Evolutionary conservation across 805 yeast species (phyloP).

Genomic region (Ogataea trehalophila): DNA sequence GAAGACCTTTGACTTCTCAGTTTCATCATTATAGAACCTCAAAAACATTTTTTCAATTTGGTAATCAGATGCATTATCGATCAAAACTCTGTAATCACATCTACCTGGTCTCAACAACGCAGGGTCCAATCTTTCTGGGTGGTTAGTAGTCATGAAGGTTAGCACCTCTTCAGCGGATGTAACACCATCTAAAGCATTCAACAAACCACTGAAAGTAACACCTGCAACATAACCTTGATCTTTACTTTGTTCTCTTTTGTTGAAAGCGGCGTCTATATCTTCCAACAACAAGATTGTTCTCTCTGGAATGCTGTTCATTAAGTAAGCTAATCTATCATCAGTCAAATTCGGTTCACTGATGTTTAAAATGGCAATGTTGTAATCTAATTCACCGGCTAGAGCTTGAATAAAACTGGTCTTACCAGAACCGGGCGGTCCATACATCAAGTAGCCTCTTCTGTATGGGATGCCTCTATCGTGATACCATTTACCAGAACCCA

Average conservation of each 20-base stretch:
- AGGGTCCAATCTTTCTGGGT: conserved; percentile 89
- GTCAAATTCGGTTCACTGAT: conserved; percentile 87
- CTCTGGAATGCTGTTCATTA: conserved; percentile 94
- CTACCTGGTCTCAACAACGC: conserved; percentile 94
- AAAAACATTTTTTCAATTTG: conserved; percentile 83
- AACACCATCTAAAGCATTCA: conserved; percentile 95
- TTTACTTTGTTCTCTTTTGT: conserved; percentile 65
- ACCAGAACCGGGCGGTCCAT: conserved; percentile 98
- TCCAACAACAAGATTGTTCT: conserved; percentile 80
- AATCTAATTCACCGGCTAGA: conserved; percentile 91
- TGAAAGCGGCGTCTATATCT: conserved; percentile 95
- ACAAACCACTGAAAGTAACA: conserved; percentile 89
- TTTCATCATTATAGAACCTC: conserved; percentile 71
- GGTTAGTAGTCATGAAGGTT: conserved; percentile 98
- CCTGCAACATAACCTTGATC: conserved; percentile 82
- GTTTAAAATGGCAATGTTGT: conserved; percentile 89
- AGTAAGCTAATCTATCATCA: conserved; percentile 88
- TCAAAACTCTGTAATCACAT: conserved; percentile 75
- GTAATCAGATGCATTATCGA: conserved; percentile 80
- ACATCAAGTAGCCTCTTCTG: conserved; percentile 86
- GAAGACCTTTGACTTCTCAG: conserved; percentile 48
- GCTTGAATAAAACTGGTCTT: conserved; percentile 96
- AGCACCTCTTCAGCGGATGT: conserved; percentile 95
- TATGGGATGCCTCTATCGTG: conserved; percentile 96
- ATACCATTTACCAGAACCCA: conserved; percentile 83